Evolutionary conservation across 805 yeast genomes (phyloP).

Genomic region (Yamadazyma nakazawae): DNA sequence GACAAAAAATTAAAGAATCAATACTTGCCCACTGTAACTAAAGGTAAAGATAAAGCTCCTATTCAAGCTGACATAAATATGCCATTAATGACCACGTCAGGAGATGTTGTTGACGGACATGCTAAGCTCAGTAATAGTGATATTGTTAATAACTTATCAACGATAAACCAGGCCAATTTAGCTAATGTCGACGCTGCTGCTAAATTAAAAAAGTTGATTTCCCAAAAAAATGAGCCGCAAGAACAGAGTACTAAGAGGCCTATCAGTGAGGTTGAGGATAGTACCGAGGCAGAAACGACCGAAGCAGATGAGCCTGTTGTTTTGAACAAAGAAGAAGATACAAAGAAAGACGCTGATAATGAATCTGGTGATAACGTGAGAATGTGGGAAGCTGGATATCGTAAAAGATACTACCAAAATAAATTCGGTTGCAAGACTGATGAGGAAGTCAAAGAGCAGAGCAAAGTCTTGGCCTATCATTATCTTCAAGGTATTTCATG

Average conservation of each 20-base stretch:
- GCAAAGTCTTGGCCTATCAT: constrained; percentile 59
- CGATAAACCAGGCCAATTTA: constrained; percentile 65
- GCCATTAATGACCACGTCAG: constrained; percentile 75
- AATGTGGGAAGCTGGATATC: constrained; percentile 85
- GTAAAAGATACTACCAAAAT: constrained; percentile 69
- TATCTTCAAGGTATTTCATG: constrained; percentile 97
- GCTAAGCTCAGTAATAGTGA: constrained; percentile 68
- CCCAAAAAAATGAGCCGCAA: constrained; percentile 18
- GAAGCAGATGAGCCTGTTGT: constrained; percentile 15
- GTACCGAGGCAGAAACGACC: constrained; percentile 1
- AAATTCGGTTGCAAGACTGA: constrained; percentile 63
- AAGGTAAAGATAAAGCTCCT: constrained; percentile 77
- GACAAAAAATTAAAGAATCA: constrained; percentile 43
- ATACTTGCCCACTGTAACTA: constrained; percentile 52
- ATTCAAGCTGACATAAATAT: constrained; percentile 62
- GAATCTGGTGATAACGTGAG: constrained; percentile 49
- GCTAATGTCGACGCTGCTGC: constrained; percentile 72
- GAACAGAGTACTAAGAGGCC: constrained; percentile 26
- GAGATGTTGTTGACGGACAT: constrained; percentile 63
- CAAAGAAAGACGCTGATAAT: constrained; percentile 12
- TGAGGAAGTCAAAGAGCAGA: constrained; percentile 51
- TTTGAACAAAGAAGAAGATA: constrained; percentile 12
- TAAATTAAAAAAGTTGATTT: constrained; percentile 42
- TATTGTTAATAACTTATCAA: constrained; percentile 59
- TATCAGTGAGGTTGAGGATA: constrained; percentile 35